Evolutionary conservation across 106 monocot species (phyloP), one percentile per base, ranked within the genome.

Genomic region (Dactylorhiza incarnata): DNA sequence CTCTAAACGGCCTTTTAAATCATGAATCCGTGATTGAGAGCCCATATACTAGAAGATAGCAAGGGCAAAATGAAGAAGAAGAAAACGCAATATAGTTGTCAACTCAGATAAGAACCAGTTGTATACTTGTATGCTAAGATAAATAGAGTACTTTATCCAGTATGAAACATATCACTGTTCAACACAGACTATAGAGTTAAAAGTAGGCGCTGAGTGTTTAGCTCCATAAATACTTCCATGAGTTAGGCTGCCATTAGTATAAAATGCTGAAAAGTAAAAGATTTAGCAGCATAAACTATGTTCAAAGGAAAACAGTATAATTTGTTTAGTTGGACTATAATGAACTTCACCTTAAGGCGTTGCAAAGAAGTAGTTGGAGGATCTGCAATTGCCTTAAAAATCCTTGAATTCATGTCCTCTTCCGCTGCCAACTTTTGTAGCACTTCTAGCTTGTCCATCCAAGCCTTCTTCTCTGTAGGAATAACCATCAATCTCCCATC

Each of bases 321-420:
- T 29, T 29, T 29, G 29, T 65, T 65, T 65, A 65, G 58, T 20
- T 6, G 29, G 22, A 73, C 51, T 49, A 74, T 11, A 74, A 37
- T 25, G 54, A 52, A 74, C 43, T 54, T 59, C 43, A 93, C 96
- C 94, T 97, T 97, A 5, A 97, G 77, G 9, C 97, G 89, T 68
- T 94, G 97, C 55, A 97, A 75, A 77, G 94, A 94, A 45, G 97
- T 97, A 11, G 93, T 97, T 4, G 97, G 97, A 17, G 97, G 97
- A 83, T 97, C 97, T 13, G 97, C 93, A 68, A 97, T 84, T 25
- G 94, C 97, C 86, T 97, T 94, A 81, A 97, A 97, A 54, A 97
- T 91, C 76, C 91, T 91, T 6, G 94, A 85, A 24, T 87, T 86
- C 6, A 76, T 66, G 3, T 65, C 43, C 44, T 85, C 80, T 7